Percentiles rank a stretch among this genome's conserved stretches.
phyloP scores from a whole-genome alignment of 306 rosid genomes.

The Cercis canadensis region DNA sequence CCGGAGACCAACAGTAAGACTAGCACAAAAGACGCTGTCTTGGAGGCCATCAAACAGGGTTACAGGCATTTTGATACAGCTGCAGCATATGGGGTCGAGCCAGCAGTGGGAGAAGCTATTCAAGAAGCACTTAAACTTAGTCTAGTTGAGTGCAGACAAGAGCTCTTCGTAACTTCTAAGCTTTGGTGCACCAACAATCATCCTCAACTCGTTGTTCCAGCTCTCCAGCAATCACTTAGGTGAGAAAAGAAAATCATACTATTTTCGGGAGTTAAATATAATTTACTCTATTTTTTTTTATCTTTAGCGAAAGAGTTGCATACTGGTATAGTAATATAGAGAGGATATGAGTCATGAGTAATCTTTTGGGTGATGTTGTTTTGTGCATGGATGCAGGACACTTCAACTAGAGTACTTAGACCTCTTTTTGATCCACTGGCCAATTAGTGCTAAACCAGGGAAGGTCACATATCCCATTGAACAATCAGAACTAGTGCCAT shows the following conservation, averaged over 20 bases:
- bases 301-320: too few species aligned
- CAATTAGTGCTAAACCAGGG: slow-evolving; percentile 47
- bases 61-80: slow-evolving; percentile 65
- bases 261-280: too few species aligned
- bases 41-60: slow-evolving; percentile 55
- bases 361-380: too few species aligned
- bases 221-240: slow-evolving; percentile 44
- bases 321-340: too few species aligned
- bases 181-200: slow-evolving; percentile 58
- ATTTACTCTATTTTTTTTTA: too few species aligned
- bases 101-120: slow-evolving; percentile 47
- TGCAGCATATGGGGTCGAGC: slow-evolving; percentile 52
- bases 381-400: too few species aligned
- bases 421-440: slow-evolving; percentile 52
- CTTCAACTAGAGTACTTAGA: slow-evolving; percentile 50
- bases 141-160: slow-evolving; percentile 37
- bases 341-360: too few species aligned
- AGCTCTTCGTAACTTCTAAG: slow-evolving; percentile 54
- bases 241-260: too few species aligned
- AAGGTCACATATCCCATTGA: slow-evolving; percentile 54
- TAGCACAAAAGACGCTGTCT: slow-evolving; percentile 47
- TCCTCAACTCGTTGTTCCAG: slow-evolving; percentile 46
- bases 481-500: slow-evolving; percentile 40
- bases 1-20: slow-evolving; percentile 43
- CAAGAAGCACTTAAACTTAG: slow-evolving; percentile 51